Conservation (phyloP, 179 eudicot species). For the Beta corolliflora region DNA sequence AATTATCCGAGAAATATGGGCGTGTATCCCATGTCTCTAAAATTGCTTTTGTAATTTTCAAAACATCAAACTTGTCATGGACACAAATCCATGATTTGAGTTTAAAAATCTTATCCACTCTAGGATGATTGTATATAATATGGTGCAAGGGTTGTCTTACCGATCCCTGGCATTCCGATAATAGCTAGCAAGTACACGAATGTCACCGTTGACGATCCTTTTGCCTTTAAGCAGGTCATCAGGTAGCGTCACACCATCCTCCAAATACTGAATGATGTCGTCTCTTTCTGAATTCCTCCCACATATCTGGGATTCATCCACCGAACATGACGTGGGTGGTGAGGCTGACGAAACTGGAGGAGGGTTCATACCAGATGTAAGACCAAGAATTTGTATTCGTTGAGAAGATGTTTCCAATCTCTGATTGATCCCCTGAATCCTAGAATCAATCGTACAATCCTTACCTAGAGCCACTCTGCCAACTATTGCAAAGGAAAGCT, state of each 20-base stretch:
- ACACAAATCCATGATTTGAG: slow-evolving; percentile 23
- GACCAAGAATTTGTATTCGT: background rate
- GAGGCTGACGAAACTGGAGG: background rate
- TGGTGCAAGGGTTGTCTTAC: slow-evolving; percentile 28
- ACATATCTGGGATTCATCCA: slow-evolving; percentile 18
- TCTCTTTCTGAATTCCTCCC: slow-evolving; percentile 20
- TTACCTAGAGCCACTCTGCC: too few relatives aligned
- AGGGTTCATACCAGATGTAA: background rate
- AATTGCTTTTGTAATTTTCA: background rate
- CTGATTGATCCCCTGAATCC: background rate
- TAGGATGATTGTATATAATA: slow-evolving; percentile 21
- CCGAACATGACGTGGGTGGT: background rate
- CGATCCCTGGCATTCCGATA: slow-evolving; percentile 27
- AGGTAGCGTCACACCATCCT: background rate
- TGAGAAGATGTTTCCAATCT: background rate
- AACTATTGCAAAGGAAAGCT: too few relatives aligned
- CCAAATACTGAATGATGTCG: background rate
- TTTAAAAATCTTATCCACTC: background rate
- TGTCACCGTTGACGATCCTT: background rate
- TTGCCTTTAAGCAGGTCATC: background rate
- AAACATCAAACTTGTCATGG: background rate
- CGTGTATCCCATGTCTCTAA: background rate
- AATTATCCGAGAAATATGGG: background rate
- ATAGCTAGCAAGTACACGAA: slow-evolving; percentile 7
- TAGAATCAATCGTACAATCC: too few relatives aligned